Conservation (phyloP, 192 early-diverging fungal genomes). For the Backusella sp. region DNA sequence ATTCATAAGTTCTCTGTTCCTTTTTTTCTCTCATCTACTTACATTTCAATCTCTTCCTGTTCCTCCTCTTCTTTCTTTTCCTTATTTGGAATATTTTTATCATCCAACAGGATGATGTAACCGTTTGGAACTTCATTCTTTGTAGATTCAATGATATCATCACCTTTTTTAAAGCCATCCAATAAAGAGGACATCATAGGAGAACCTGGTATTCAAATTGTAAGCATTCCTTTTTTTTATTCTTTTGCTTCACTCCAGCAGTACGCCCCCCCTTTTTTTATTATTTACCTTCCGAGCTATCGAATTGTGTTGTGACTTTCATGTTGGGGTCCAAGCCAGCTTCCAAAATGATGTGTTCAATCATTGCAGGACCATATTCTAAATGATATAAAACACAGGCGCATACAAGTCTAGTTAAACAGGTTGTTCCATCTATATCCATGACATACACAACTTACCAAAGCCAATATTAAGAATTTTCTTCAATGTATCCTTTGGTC, state of each 20-base stretch:
- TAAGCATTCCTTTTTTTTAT: not conserved
- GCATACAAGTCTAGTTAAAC: not conserved
- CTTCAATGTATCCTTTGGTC: constrained; percentile 67
- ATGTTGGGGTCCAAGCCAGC: constrained; percentile 64
- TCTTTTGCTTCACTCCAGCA: too few species aligned
- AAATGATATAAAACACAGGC: not conserved
- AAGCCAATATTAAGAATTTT: constrained; percentile 59
- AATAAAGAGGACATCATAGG: constrained; percentile 59
- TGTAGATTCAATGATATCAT: constrained; percentile 61
- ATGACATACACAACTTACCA: constrained; percentile 33
- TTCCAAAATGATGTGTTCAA: constrained; percentile 76
- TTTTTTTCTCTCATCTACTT: constrained; percentile 20
- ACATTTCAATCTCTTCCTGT: constrained; percentile 32
- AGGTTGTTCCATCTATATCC: not conserved
- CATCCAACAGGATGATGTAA: constrained; percentile 57
- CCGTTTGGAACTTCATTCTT: constrained; percentile 52
- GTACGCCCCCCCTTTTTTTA: too few species aligned
- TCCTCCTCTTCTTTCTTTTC: constrained; percentile 38
- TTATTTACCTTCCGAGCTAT: constrained; percentile 46
- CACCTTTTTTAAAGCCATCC: constrained; percentile 67
- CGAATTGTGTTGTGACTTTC: constrained; percentile 59
- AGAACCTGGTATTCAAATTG: constrained; percentile 35
- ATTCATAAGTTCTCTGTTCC: constrained; percentile 3
- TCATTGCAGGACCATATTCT: constrained; percentile 85
- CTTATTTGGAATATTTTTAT: constrained; percentile 37